Percentiles rank a stretch among this genome's conserved stretches.
These are phyloP conservation scores for Agaricus subrufescens DNA, from an alignment of 768 basidiomycete species.

Conservation along the genomic window DNA sequence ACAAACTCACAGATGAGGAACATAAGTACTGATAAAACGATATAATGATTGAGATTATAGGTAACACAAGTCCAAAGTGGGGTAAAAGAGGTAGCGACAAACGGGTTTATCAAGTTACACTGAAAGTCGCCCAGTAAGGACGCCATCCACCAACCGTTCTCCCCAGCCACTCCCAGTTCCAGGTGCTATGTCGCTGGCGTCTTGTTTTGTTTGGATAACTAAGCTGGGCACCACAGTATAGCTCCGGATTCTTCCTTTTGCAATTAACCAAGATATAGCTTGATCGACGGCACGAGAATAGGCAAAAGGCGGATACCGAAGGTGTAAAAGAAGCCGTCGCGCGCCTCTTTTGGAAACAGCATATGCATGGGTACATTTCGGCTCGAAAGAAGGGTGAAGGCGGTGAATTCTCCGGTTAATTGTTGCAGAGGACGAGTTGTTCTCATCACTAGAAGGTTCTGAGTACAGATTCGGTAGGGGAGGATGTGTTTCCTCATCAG, in stretches of 20 bases:
- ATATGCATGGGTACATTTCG: slow-evolving; percentile 75
- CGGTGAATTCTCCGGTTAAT: slow-evolving; percentile 13
- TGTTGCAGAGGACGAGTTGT: slow-evolving; percentile 1
- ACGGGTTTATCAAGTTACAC: neutral
- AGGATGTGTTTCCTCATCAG: slow-evolving; percentile 51
- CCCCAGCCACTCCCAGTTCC: slow-evolving; percentile 54
- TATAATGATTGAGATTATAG: neutral
- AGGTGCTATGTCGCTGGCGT: slow-evolving; percentile 48
- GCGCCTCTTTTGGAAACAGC: slow-evolving; percentile 57
- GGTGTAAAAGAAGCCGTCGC: slow-evolving; percentile 51
- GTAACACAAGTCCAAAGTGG: neutral
- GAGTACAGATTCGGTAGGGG: slow-evolving; percentile 20
- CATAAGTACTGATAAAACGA: too few species aligned
- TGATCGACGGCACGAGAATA: slow-evolving; percentile 78
- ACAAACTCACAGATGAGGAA: too few species aligned
- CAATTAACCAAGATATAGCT: slow-evolving; percentile 63
- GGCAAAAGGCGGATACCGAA: slow-evolving; percentile 63
- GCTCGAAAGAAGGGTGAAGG: slow-evolving; percentile 54
- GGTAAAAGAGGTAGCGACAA: neutral
- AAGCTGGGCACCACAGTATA: slow-evolving; percentile 69
- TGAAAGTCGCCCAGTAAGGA: slow-evolving; percentile 25
- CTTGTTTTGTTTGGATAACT: slow-evolving; percentile 59
- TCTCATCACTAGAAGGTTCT: slow-evolving; percentile 7
- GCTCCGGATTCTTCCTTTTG: slow-evolving; percentile 46
- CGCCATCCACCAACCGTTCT: slow-evolving; percentile 42